These are phyloP conservation scores for Chamaenerion angustifolium DNA, from an alignment of 345 rosid genomes.

Conservation along the genomic window DNA sequence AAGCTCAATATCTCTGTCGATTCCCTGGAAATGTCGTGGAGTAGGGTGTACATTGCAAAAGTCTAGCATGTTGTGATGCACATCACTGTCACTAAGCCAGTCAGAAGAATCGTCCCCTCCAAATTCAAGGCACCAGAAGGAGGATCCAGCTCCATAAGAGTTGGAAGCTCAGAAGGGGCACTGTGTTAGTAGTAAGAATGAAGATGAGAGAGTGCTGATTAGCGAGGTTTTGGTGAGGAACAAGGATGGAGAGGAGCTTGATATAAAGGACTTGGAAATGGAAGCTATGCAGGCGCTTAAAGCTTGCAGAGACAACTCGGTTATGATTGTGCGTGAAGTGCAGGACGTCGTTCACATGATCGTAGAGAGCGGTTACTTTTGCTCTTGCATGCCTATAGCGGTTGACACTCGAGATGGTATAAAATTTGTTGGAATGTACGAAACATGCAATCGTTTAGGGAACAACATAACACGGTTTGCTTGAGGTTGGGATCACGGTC, in stretches of 20 bases:
- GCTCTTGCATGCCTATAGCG: conserved; percentile 81
- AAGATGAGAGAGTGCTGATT: conserved; percentile 79
- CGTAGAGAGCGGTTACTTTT: conserved; percentile 74
- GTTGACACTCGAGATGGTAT: conserved; percentile 92
- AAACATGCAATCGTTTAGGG: no score
- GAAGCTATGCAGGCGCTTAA: conserved; percentile 78
- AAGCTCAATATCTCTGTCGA: conserved; percentile 7
- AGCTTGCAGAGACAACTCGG: conserved; percentile 79
- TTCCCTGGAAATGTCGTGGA: neutral
- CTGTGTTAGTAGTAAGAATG: conserved; percentile 21
- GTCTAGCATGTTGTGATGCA: conserved; percentile 27
- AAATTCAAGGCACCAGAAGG: neutral
- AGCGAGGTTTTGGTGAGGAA: conserved; percentile 85
- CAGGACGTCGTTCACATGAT: conserved; percentile 94
- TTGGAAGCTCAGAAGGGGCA: conserved; percentile 34
- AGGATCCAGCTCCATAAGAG: conserved; percentile 21
- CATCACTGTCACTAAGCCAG: conserved; percentile 33
- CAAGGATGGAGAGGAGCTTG: conserved; percentile 90
- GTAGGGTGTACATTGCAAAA: conserved; percentile 2
- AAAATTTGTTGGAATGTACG: no score
- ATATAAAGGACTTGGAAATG: conserved; percentile 74
- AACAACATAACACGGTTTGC: no score
- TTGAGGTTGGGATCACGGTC: no score
- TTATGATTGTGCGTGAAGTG: conserved; percentile 68
- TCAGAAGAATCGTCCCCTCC: conserved; percentile 8